These are phyloP conservation scores for Fusarium albosuccineum DNA, from an alignment of 2,329 filamentous ascomycete genomes.

Conservation along the genomic window DNA sequence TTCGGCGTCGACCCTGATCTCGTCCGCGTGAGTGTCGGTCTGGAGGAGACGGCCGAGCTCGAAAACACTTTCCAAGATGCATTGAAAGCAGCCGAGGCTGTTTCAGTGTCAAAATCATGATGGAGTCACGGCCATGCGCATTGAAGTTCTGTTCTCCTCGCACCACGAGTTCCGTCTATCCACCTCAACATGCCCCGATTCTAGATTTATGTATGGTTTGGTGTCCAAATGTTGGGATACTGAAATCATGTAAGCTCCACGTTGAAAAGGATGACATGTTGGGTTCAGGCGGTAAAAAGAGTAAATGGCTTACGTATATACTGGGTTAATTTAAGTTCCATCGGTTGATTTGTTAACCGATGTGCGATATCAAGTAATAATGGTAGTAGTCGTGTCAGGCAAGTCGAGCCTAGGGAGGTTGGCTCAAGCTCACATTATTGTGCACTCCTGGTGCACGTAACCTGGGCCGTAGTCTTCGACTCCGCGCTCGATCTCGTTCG, in stretches of 20 bases:
- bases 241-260: slow-evolving; percentile 17
- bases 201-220: background rate
- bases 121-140: background rate
- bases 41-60: slow-evolving; percentile 82
- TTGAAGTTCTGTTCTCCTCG: slow-evolving; percentile 15
- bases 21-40: slow-evolving; percentile 87
- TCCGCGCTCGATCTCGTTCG: slow-evolving; percentile 82
- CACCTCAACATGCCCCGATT: background rate
- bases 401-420: background rate
- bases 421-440: slow-evolving; percentile 66
- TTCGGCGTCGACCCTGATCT: slow-evolving; percentile 86
- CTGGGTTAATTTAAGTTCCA: background rate
- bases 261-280: background rate
- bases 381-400: background rate
- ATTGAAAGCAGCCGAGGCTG: slow-evolving; percentile 68
- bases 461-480: slow-evolving; percentile 77
- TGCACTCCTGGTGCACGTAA: slow-evolving; percentile 71
- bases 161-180: slow-evolving; percentile 12
- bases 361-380: slow-evolving; percentile 2
- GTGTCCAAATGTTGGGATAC: background rate
- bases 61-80: slow-evolving; percentile 74
- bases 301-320: slow-evolving; percentile 18
- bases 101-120: slow-evolving; percentile 14
- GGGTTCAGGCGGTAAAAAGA: background rate
- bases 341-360: slow-evolving; percentile 5